Evolutionary conservation across 805 yeast species (phyloP), one percentile per base, ranked within the genome.

Genomic region (Cyberlindnera sargentensis): DNA sequence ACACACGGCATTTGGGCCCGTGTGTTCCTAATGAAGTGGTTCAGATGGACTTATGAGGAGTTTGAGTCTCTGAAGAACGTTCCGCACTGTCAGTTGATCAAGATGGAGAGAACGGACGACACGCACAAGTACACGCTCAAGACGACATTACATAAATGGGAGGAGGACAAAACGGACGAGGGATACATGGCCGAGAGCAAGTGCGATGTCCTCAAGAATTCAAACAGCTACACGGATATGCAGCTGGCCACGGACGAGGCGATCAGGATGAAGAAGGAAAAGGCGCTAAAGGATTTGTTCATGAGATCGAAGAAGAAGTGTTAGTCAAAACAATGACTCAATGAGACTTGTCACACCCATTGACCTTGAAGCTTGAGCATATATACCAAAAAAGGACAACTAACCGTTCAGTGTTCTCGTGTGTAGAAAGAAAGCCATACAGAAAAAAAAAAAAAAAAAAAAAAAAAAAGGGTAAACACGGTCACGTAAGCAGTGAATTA

Each of bases 1-100:
- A 84, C 95, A 4, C 97, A 90, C 61, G 97, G 97, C 8, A 86
- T 90, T 11, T 88, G 95, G 91, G 84, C 95, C 4, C 70, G 97
- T 34, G 97, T 90, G 7, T 90, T 90, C 55, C 63, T 90, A 36
- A 88, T 89, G 89, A 85, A 89, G 56, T 90, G 96, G 96, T 90
- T 80, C 60, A 70, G 95, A 45, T 90, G 97, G 96, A 74, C 84
- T 2, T 91, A 84, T 57, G 96, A 89, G 60, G 80, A 82, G 58
- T 90, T 89, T 63, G 97, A 90, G 63, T 73, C 82, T 37, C 71
- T 90, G 48, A 75, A 82, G 47, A 90, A 90, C 60, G 78, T 90
- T 11, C 88, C 88, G 2, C 93, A 90, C 60, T 91, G 96, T 56
- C 79, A 82, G 50, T 81, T 85, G 60, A 69, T 90, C 34, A 77